These are phyloP conservation scores for Gymnopus androsaceus DNA, from an alignment of 1,284 basidiomycete genomes.

Conservation along the genomic window DNA sequence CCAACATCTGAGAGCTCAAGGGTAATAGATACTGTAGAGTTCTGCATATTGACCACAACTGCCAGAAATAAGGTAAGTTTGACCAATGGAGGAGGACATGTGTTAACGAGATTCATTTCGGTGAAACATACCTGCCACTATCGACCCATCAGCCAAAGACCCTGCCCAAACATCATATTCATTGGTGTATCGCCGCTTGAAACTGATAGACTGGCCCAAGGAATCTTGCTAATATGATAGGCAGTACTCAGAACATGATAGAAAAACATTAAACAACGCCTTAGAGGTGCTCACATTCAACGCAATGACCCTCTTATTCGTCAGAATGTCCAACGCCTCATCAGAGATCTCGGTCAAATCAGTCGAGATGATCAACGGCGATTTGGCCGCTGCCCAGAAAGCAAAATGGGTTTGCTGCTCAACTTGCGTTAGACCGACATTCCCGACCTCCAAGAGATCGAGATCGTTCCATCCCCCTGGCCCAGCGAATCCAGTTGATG, in stretches of 20 bases:
- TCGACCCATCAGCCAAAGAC: constrained; percentile 49
- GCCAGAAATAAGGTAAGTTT: constrained; percentile 3
- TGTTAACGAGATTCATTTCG: too few species aligned
- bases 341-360: constrained; percentile 38
- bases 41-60: constrained; percentile 50
- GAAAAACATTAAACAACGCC: background rate
- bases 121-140: constrained; percentile 40
- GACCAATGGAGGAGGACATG: background rate
- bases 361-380: constrained; percentile 48
- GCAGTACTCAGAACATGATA: background rate
- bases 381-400: constrained; percentile 51
- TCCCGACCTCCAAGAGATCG: constrained; percentile 51
- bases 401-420: constrained; percentile 53
- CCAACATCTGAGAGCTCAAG: constrained; percentile 45
- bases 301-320: constrained; percentile 42
- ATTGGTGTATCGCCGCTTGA: constrained; percentile 50
- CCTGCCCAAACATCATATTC: constrained; percentile 54
- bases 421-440: constrained; percentile 38
- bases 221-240: constrained; percentile 44
- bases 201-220: constrained; percentile 46
- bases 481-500: constrained; percentile 46
- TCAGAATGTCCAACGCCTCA: constrained; percentile 39
- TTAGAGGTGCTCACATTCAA: constrained; percentile 37
- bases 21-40: constrained; percentile 37
- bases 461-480: constrained; percentile 49